Percentiles rank a stretch among this genome's conserved stretches.
Conservation (phyloP, 495 filamentous ascomycete species). For the Parathielavia appendiculata region DNA sequence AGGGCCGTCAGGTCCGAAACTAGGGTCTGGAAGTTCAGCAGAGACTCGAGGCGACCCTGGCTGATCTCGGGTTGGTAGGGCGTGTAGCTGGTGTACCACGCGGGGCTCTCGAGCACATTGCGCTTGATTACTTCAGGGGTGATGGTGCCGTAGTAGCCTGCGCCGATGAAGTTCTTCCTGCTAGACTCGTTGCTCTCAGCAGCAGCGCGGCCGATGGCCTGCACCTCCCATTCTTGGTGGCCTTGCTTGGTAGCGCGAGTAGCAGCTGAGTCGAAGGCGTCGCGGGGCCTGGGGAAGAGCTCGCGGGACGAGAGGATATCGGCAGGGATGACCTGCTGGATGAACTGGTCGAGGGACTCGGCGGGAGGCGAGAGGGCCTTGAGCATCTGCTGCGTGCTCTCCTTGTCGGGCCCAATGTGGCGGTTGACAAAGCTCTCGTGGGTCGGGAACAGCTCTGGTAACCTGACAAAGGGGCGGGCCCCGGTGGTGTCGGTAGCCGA, state of each 20-base stretch:
- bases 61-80: constrained; percentile 99
- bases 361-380: constrained; percentile 70
- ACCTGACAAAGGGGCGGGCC: constrained; percentile 13
- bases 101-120: constrained; percentile 89
- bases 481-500: constrained; percentile 6
- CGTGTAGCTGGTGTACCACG: constrained; percentile 98
- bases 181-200: constrained; percentile 63
- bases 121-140: constrained; percentile 90
- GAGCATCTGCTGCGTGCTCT: constrained; percentile 73
- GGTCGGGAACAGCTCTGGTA: constrained; percentile 28
- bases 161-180: constrained; percentile 69
- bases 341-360: constrained; percentile 75
- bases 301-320: constrained; percentile 69
- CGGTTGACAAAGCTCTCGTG: constrained; percentile 68
- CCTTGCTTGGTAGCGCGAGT: constrained; percentile 14
- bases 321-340: constrained; percentile 76
- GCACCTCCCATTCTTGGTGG: constrained; percentile 38
- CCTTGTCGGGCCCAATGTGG: constrained; percentile 87
- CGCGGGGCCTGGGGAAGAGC: constrained; percentile 25
- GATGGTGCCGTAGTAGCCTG: constrained; percentile 80
- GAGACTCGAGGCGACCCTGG: constrained; percentile 85
- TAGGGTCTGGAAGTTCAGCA: constrained; percentile 96
- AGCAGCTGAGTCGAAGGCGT: constrained; percentile 20
- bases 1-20: constrained; percentile 86
- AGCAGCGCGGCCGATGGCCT: constrained; percentile 48